Base-by-base conservation (phyloP, 345 rosid species). In the Conringia planisiliqua region DNA sequence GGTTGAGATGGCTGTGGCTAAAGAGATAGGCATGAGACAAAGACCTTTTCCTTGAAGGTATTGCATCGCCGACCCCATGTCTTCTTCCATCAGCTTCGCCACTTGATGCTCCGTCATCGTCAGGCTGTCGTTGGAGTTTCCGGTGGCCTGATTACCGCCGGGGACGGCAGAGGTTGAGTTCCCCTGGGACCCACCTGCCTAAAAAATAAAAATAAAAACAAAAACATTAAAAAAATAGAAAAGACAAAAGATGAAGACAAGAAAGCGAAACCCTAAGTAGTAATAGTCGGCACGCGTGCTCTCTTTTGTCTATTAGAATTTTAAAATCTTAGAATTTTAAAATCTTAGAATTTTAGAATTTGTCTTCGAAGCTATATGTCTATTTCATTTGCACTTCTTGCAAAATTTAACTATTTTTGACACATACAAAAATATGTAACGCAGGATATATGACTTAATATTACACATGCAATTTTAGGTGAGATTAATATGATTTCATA, bases 1-100 rank as follows among this genome's bases (percentile, higher is more conserved):
- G 3, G 99, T 85, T 16, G 97, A 92, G 44, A 92, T 90, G 3
- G 96, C 93, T 9, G 93, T 86, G 39, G 97, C 97, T n/a, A 95
- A 89, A 2, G 97, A 89, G 71, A 95, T 92, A 14, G 99, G 99
- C 99, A 95, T 95, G 32, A 92, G 90, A 72, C 99, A 92, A 0
- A 95, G 96, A 13, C 99, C 99, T 74, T 95, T 95, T 27, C 97
- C 97, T 74, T 95, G 99, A 26, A 95, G 81, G 78, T 90, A 95
- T 80, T 92, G 97, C 99, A 95, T 95, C 57, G 99, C 99, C 3
- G 98, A 84, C 8, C 98, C 97, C 98, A 92, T 92, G 71, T 95
- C 97, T 71, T 92, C 96, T 39, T 95, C 97, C 96, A 95, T 89
- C 10, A 95, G 79, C 82, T 87, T 95, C 0, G 92, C 97, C 60